Evolutionary conservation across 768 basidiomycete genomes (phyloP), one percentile per base, ranked within the genome.

Genomic region (Amanita rimosa): DNA sequence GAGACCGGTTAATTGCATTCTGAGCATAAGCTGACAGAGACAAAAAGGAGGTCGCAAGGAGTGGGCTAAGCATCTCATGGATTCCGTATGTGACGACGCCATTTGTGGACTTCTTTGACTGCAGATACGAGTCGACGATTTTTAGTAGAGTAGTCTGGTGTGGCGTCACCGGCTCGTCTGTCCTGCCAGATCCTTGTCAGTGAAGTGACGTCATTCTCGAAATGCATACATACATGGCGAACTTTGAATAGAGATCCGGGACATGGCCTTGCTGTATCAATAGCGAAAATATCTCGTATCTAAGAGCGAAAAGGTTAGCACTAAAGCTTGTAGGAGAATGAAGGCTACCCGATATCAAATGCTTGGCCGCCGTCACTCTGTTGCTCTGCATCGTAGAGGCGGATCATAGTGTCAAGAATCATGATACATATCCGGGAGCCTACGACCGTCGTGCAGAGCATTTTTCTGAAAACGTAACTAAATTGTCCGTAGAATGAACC

Each of bases 81-180:
- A 67, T 62, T 41, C 63, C 64, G 35, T 67, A 55, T 37, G 61
- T 60, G 36, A 64, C 58, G 17, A 5, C 13, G 17, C 16, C 17
- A 17, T 60, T 61, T 34, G 63, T 60, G 24, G 59, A 56, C 34
- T 60, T 56, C 22, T 67, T 65, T 10, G 78, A 73, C 53, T 88
- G 84, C 47, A 92, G 68, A 59, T 88, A 84, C 1, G 89, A 85
- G 60, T 95, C 93, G 10, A 93, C 67, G 13, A 95, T 69, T 63
- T 93, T 94, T 50, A 96, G 76, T 9, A 95, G 67, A n/a, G 78
- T 85, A 3, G 82, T 89, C 62, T 95, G 93, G 55, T 85, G 82
- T 0, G 91, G 88, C 4, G 87, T 79, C 35, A 93, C 75, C 10
- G 81, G 71, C 64, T 92, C 90, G 40, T 75, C 78, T 19, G 65